Evolutionary conservation across 148 eudicot species (phyloP), one percentile per base, ranked within the genome.

Genomic region (Diospyros lotus): DNA sequence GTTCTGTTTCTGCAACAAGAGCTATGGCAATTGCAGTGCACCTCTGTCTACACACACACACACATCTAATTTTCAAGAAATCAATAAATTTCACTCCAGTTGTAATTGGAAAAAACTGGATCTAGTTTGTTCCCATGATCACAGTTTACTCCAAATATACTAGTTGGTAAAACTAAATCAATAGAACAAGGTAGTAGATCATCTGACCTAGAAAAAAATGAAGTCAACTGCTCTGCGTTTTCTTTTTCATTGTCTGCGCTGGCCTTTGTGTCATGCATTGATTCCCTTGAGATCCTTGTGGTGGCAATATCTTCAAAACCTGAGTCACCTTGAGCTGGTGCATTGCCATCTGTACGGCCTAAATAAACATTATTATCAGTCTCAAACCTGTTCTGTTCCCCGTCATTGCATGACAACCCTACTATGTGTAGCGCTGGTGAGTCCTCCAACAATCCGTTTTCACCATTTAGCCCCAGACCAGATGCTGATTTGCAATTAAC

Each of bases 171-270:
- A 61, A 68, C 13, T 52, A 2, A 45, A 64, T 43, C 71, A 68
- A 56, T 10, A 71, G 45, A n/a, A 52, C 66, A 53, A 42, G n/a
- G 50, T 60, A 43, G 64, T 43, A 48, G 48, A 63, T 71, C 58
- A 41, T 46, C 60, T 81, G 28, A 87, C 89, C 89, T 80, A 65
- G 77, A 67, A 71, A 68, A 13, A 71, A 68, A 13, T 70, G 83
- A 54, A 69, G 85, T 41, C 58, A 78, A 63, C 54, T 60, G 79
- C 68, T 81, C 63, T 59, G 72, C 68, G 41, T 64, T 74, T 73
- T 76, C 70, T 73, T 44, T 77, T 62, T 74, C 71, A 45, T 61
- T 53, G 66, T 75, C 84, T 58, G 58, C 55, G 28, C 15, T 74
- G 58, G 72, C 58, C 66, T 59, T 43, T 51, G 42, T 71, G 56